Conservation (phyloP, 2,329 filamentous ascomycete genomes). For the Lachnellula arida region DNA sequence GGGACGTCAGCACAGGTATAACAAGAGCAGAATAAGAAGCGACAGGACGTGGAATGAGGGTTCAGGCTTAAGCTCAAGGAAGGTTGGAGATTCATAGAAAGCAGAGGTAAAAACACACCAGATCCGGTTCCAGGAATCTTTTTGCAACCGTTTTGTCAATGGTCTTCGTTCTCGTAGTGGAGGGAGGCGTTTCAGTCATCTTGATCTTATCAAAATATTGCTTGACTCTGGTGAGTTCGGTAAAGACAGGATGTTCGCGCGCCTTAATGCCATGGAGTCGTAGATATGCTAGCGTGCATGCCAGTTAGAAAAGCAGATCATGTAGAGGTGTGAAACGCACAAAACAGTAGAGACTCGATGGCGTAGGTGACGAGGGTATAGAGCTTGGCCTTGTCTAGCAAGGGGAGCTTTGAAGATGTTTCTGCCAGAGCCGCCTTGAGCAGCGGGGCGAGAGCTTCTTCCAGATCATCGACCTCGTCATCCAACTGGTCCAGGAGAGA, state of each 20-base stretch:
- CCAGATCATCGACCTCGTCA: constrained; percentile 72
- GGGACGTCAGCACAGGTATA: constrained; percentile 7
- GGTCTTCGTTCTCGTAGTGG: constrained; percentile 39
- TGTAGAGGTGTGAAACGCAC: constrained; percentile 43
- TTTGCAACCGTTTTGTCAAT: constrained; percentile 72
- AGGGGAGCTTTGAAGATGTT: constrained; percentile 70
- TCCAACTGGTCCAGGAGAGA: constrained; percentile 51
- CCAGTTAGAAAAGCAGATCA: background rate
- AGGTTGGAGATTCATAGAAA: too few species aligned
- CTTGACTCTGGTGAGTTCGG: constrained; percentile 79
- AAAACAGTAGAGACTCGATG: constrained; percentile 85
- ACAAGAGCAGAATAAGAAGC: too few species aligned
- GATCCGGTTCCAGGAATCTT: constrained; percentile 75
- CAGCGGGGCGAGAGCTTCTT: constrained; percentile 70
- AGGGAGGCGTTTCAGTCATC: constrained; percentile 58
- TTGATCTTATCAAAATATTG: constrained; percentile 95
- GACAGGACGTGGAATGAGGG: too few species aligned
- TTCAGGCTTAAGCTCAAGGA: too few species aligned
- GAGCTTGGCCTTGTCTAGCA: constrained; percentile 94
- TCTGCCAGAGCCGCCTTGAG: constrained; percentile 60
- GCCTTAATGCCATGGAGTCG: constrained; percentile 74
- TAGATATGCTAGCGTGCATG: constrained; percentile 58
- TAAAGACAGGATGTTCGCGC: constrained; percentile 79
- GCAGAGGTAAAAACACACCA: constrained; percentile 47
- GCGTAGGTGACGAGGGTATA: constrained; percentile 85